Conservation (phyloP, 2,329 filamentous ascomycete species). For the Truncatella angustata region DNA sequence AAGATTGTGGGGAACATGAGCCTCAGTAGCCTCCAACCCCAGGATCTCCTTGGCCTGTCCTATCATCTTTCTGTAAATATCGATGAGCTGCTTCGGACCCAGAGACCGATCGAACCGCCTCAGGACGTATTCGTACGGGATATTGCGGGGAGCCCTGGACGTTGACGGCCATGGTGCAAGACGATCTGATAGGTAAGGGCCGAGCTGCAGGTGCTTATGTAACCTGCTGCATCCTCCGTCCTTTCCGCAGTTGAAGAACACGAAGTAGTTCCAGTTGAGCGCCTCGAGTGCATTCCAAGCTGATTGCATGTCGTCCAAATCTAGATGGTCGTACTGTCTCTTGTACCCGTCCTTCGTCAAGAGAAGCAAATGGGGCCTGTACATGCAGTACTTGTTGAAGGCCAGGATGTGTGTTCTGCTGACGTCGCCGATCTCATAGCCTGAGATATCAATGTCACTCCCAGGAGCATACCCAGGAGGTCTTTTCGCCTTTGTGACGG, state of each 20-base stretch:
- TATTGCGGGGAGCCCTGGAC: constrained; percentile 12
- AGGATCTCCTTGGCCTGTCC: constrained; percentile 15
- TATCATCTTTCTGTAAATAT: constrained; percentile 26
- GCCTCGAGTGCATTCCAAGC: constrained; percentile 29
- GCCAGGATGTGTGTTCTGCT: constrained; percentile 42
- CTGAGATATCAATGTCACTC: constrained; percentile 40
- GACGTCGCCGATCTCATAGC: constrained; percentile 38
- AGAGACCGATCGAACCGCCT: constrained; percentile 27
- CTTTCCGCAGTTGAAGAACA: constrained; percentile 46
- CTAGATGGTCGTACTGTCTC: constrained; percentile 43
- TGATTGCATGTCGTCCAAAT: constrained; percentile 37
- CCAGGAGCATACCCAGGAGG: constrained; percentile 23
- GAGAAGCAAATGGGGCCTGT: constrained; percentile 45
- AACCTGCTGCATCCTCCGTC: constrained; percentile 42
- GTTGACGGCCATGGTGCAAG: constrained; percentile 26
- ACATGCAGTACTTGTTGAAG: constrained; percentile 48
- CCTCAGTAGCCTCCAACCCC: constrained; percentile 2
- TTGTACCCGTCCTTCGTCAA: constrained; percentile 44
- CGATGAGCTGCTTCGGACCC: constrained; percentile 16
- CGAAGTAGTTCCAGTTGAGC: constrained; percentile 30
- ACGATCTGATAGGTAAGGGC: constrained; percentile 30
- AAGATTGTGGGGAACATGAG: constrained; percentile 41
- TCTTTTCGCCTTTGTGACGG: background rate
- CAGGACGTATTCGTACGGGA: constrained; percentile 35
- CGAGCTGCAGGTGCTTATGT: constrained; percentile 49